Evolutionary conservation across 371 early-diverging fungal species (phyloP).

Genomic region (Mortierella sp.): DNA sequence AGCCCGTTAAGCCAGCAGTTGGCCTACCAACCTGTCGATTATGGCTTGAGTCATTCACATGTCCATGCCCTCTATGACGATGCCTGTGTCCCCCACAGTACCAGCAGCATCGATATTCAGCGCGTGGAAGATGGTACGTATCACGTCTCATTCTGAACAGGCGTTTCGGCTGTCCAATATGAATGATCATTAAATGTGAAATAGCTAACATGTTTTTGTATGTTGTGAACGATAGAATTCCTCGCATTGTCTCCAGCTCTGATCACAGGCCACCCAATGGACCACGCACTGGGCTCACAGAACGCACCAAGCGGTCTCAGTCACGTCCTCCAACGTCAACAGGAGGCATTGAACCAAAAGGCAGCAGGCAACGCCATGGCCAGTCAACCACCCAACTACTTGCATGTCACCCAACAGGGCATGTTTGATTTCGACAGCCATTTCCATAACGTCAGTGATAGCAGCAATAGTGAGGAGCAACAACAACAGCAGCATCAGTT

Average conservation of each 20-base stretch:
- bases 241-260: constrained; percentile 4
- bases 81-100: constrained; percentile 20
- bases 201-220: neutral
- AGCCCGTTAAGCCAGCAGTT: constrained; percentile 27
- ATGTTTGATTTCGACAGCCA: constrained; percentile 30
- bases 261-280: constrained; percentile 1
- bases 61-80: constrained; percentile 19
- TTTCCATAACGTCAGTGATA: neutral
- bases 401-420: neutral
- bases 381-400: neutral
- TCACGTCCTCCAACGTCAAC: constrained; percentile 21
- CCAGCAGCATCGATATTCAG: constrained; percentile 25
- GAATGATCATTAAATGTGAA: neutral
- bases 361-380: neutral
- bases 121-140: constrained; percentile 40
- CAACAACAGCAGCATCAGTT: constrained; percentile 13
- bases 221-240: constrained; percentile 9
- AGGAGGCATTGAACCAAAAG: constrained; percentile 8
- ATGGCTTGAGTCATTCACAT: neutral
- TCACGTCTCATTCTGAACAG: neutral
- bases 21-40: neutral
- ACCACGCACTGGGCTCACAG: neutral
- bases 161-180: neutral
- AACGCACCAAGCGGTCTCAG: neutral
- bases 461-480: neutral